A percentile compares a stretch with the other conserved stretches of the same genome.
phyloP scores from a whole-genome alignment of 2,329 filamentous ascomycete species.

The Colletotrichum shisoi region DNA sequence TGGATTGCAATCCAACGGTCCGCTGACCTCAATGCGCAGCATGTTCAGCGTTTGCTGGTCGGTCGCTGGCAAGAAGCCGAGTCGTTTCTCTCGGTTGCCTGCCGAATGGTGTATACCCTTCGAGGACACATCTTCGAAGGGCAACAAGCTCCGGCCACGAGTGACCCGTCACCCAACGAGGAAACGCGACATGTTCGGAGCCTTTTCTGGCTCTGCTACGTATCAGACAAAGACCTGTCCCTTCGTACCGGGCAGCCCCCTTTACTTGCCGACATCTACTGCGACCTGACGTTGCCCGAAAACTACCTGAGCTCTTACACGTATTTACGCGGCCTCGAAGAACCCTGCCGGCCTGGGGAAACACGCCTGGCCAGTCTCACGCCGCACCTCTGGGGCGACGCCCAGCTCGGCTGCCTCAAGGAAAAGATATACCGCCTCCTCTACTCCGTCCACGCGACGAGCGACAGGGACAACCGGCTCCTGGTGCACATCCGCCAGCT shows the following conservation, averaged over 20 bases:
- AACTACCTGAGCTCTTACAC: not conserved
- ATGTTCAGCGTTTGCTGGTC: not conserved
- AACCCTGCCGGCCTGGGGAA: not conserved
- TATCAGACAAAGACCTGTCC: slow-evolving; percentile 44
- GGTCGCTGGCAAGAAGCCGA: slow-evolving; percentile 23
- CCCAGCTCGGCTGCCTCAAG: not conserved
- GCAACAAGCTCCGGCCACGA: not conserved
- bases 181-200: slow-evolving; percentile 27
- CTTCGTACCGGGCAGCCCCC: slow-evolving; percentile 43
- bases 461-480: slow-evolving; percentile 19
- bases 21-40: not conserved
- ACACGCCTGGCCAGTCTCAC: too few species aligned
- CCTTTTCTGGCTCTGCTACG: slow-evolving; percentile 45
- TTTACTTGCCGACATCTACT: slow-evolving; percentile 26
- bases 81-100: slow-evolving; percentile 7
- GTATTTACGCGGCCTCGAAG: not conserved
- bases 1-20: not conserved
- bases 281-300: not conserved
- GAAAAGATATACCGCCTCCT: slow-evolving; percentile 22
- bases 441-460: not conserved
- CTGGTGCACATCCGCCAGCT: slow-evolving; percentile 44
- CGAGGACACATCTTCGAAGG: not conserved
- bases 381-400: not conserved
- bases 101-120: not conserved
- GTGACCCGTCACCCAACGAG: not conserved